phyloP scores from a whole-genome alignment of 176 grass and related monocot genomes.

The Bonia amplexicaulis region DNA sequence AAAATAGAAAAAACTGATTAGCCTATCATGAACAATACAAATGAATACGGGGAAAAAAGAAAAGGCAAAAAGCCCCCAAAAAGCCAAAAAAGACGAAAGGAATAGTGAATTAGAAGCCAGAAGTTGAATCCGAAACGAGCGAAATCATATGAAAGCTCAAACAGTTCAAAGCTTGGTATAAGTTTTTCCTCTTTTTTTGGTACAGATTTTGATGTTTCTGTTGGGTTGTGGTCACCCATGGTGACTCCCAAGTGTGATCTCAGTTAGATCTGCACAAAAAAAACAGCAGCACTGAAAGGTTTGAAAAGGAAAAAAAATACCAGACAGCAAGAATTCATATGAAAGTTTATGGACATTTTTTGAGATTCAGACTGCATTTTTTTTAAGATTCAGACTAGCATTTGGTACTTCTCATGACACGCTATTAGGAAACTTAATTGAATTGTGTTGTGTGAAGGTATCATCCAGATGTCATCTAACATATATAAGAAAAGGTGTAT shows the following conservation, averaged over 20 bases:
- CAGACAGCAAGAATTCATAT: neutral
- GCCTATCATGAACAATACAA: no score
- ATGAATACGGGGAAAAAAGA: no score
- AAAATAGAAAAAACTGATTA: no score
- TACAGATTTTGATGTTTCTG: neutral
- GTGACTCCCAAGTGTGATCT: conserved; percentile 6
- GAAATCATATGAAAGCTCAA: neutral
- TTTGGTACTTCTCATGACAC: neutral
- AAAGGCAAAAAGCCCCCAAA: no score
- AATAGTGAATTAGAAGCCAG: no score
- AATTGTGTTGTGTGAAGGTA: neutral
- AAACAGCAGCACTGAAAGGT: neutral
- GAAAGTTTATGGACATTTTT: neutral
- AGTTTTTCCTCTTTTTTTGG: neutral
- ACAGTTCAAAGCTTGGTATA: neutral
- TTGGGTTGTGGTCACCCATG: neutral
- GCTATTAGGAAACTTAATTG: neutral
- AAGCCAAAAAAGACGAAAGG: no score
- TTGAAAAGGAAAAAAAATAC: neutral
- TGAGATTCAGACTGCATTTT: neutral
- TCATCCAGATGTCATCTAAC: neutral
- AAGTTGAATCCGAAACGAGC: no score
- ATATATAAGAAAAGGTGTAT: neutral
- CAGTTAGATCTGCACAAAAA: neutral
- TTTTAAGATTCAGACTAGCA: neutral